Base-by-base conservation (phyloP, 192 early-diverging fungal genomes). In the Coemansia sp. region DNA sequence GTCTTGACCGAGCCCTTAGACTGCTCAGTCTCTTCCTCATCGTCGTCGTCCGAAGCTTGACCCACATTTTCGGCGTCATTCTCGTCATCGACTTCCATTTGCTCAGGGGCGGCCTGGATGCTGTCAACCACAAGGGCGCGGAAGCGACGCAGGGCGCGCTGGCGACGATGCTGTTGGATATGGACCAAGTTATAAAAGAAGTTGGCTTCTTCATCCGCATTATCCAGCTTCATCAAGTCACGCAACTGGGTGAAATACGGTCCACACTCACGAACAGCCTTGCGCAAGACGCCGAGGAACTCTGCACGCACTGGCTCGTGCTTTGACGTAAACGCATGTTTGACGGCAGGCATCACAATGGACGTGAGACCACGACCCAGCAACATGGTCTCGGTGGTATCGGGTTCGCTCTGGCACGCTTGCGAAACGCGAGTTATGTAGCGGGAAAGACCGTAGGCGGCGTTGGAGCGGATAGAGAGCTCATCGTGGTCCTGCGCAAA, bases 151-250 rank as follows among this genome's bases (percentile, higher is more conserved):
- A 98, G 66, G 1, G 96, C 92, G 59, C 93, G 88, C 7, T 92
- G 70, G 62, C 98, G 94, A 66, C 98, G 91, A 75, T 99, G 98
- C 17, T 92, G 80, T 84, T 99, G 98, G 65, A 99, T 88, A 68
- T 99, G 98, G 66, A 94, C 87, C 62, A 98, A 88, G 72, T 99
- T 99, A 77, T 87, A 89, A 74, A 98, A 99, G 82, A 99, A 96
- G 64, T 90, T 96, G 6, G 93, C 89, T 69, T 99, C 72, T 46
- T 81, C 72, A 14, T 82, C 77, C 5, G n/a, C 26, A n/a, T n/a
- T 64, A n/a, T 79, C 82, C 66, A 84, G 74, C 19, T 61, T 64
- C 14, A 38, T 37, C n/a, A 77, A 68, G 7, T 84, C 82, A 32
- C 65, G 62, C 62, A 85, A 63, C 70, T 85, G 78, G 40, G 65